phyloP scores from a whole-genome alignment of 768 basidiomycete species.

The Podaxis rugospora region DNA sequence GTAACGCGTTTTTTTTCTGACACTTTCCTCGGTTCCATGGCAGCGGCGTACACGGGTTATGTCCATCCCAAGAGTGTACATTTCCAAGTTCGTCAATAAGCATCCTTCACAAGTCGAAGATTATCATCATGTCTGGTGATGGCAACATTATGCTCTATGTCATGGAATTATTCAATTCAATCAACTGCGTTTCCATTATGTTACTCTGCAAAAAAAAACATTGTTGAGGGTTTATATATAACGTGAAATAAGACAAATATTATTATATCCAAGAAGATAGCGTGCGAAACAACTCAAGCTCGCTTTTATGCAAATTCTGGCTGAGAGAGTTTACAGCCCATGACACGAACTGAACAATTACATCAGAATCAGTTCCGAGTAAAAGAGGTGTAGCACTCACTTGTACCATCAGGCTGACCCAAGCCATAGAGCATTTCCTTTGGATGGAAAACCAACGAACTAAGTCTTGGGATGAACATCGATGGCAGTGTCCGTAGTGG shows the following conservation, averaged over 20 bases:
- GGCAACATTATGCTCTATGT: neutral
- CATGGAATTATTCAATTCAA: neutral
- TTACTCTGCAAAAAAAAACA: neutral
- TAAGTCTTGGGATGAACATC: constrained; percentile 44
- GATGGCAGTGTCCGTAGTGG: constrained; percentile 38
- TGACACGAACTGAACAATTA: constrained; percentile 35
- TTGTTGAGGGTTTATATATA: neutral
- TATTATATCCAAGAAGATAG: constrained; percentile 7
- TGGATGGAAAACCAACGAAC: constrained; percentile 65
- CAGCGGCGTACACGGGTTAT: constrained; percentile 32
- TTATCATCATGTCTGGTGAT: no score
- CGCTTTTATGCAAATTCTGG: neutral
- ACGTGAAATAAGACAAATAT: neutral
- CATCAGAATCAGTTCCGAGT: neutral
- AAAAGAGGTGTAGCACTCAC: constrained; percentile 22
- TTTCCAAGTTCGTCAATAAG: constrained; percentile 36
- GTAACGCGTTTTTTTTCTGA: no score
- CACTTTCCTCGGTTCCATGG: constrained; percentile 30
- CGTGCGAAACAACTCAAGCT: neutral
- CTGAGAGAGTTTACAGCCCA: constrained; percentile 43
- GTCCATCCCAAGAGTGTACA: constrained; percentile 23
- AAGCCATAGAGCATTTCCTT: constrained; percentile 68
- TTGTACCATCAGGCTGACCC: constrained; percentile 39
- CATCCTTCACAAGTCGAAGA: constrained; percentile 35
- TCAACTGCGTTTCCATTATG: neutral